These are phyloP conservation scores for Teratosphaeria zuluensis DNA, from an alignment of 2,329 filamentous ascomycete genomes.

Conservation along the genomic window DNA sequence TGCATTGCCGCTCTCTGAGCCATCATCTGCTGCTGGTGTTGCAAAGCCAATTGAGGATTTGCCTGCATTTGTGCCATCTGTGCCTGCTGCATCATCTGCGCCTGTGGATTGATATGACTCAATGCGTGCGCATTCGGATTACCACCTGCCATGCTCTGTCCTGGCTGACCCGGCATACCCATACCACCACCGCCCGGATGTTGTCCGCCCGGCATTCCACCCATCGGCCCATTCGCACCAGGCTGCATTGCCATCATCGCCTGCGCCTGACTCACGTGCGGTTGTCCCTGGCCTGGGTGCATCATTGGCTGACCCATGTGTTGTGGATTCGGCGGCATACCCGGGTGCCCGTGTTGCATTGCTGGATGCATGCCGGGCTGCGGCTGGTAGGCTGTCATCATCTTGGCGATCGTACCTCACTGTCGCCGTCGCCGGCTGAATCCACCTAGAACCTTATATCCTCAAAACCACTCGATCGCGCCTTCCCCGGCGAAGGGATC, in stretches of 20 bases:
- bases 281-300: constrained; percentile 58
- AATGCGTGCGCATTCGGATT: constrained; percentile 58
- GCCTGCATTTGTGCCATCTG: background rate
- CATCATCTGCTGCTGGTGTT: constrained; percentile 15
- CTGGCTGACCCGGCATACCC: constrained; percentile 18
- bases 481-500: constrained; percentile 18
- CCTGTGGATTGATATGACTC: constrained; percentile 59
- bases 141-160: constrained; percentile 35
- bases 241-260: constrained; percentile 75
- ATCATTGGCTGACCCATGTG: constrained; percentile 62
- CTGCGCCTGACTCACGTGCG: constrained; percentile 60
- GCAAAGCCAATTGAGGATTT: constrained; percentile 17
- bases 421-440: background rate
- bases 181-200: constrained; percentile 23
- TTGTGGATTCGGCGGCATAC: constrained; percentile 54
- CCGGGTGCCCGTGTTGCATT: constrained; percentile 50
- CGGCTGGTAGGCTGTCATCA: constrained; percentile 65
- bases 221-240: constrained; percentile 45
- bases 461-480: constrained; percentile 3
- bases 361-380: constrained; percentile 65
- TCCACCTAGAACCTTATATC: background rate
- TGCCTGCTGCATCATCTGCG: constrained; percentile 42
- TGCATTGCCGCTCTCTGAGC: constrained; percentile 30
- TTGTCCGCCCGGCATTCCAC: constrained; percentile 23
- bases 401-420: constrained; percentile 32